These are phyloP conservation scores for Adansonia digitata DNA, from an alignment of 345 rosid genomes.

Conservation along the genomic window DNA sequence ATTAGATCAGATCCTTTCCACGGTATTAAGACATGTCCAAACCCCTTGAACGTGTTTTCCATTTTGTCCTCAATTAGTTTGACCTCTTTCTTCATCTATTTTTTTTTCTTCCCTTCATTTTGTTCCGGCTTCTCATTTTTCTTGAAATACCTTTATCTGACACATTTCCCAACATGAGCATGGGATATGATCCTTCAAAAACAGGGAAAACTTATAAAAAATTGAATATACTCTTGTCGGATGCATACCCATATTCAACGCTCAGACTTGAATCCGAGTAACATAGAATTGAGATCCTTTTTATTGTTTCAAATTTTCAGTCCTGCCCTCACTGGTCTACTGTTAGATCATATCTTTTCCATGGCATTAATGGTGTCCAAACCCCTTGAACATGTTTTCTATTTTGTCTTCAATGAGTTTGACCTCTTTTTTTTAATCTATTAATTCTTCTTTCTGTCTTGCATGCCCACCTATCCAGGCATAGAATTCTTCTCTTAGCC, in stretches of 20 bases:
- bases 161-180: too few relatives aligned
- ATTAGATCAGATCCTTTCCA: neutral
- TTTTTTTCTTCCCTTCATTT: neutral
- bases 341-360: neutral
- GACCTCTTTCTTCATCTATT: neutral
- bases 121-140: too few relatives aligned
- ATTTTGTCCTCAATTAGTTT: neutral
- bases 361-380: neutral
- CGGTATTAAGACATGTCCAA: neutral
- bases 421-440: neutral
- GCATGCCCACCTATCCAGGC: neutral
- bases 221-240: too few relatives aligned
- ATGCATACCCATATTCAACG: too few relatives aligned
- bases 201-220: too few relatives aligned
- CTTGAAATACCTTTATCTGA: too few relatives aligned
- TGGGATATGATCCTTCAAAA: too few relatives aligned
- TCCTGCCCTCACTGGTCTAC: neutral
- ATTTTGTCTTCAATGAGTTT: neutral
- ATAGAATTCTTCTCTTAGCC: neutral
- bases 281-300: neutral
- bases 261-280: too few relatives aligned
- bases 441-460: neutral
- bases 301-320: neutral
- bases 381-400: neutral
- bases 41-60: neutral